Conservation (phyloP, 2,329 filamentous ascomycete species). For the Ceratocystis albifundus region DNA sequence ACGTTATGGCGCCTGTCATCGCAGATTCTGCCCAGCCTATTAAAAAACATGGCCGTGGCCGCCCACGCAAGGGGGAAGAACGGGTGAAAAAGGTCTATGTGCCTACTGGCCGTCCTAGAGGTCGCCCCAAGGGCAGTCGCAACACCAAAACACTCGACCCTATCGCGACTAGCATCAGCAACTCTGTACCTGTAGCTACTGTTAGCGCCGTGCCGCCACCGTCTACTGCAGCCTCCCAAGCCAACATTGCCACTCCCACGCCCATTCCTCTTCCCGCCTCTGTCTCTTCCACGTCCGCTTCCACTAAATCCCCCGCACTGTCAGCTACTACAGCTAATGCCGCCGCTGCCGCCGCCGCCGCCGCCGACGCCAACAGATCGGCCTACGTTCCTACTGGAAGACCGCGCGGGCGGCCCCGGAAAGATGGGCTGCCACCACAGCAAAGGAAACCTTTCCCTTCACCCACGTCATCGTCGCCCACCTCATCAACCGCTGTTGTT, state of each 20-base stretch:
- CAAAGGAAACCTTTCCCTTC: not conserved
- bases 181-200: not conserved
- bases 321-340: not conserved
- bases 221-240: not conserved
- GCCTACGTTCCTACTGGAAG: conserved; percentile 34
- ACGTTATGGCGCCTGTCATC: conserved; percentile 24
- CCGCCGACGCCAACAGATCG: conserved; percentile 27
- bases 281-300: too few relatives aligned
- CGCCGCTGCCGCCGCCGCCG: conserved; percentile 24
- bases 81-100: conserved; percentile 32
- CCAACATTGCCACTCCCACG: not conserved
- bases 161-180: conserved; percentile 2
- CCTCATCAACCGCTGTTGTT: conserved; percentile 4
- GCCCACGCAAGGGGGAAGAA: conserved; percentile 34
- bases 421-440: conserved; percentile 27
- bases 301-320: too few relatives aligned
- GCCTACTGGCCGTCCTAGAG: conserved; percentile 34
- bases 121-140: conserved; percentile 34
- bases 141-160: conserved; percentile 25
- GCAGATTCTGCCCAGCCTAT: conserved; percentile 20
- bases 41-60: conserved; percentile 30
- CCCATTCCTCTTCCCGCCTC: not conserved
- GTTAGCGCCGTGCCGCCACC: not conserved
- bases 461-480: not conserved
- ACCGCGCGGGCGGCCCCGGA: conserved; percentile 40